phyloP scores from a whole-genome alignment of 108 stramenopile species.

The Craspedostauros australis region DNA sequence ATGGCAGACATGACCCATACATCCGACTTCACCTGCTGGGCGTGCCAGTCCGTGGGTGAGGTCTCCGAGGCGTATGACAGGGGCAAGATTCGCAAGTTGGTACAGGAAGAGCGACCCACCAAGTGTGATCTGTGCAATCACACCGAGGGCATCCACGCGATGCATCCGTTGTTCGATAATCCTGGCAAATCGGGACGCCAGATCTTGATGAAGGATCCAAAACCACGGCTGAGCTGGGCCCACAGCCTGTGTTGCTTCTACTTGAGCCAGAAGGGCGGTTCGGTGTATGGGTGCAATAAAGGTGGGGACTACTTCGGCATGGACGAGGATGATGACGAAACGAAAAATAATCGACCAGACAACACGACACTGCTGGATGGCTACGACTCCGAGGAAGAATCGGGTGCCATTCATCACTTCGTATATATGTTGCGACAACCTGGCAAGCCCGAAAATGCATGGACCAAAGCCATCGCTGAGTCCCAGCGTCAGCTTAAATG shows the following conservation, averaged over 20 bases:
- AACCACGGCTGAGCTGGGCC: conserved; percentile 38
- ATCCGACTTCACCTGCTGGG: conserved; percentile 38
- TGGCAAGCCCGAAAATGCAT: neutral
- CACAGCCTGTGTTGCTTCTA: conserved; percentile 37
- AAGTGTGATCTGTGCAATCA: conserved; percentile 43
- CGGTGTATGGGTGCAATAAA: conserved; percentile 28
- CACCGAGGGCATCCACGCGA: conserved; percentile 38
- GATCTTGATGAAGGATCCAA: conserved; percentile 6
- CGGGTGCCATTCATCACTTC: conserved; percentile 5
- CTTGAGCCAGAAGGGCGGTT: conserved; percentile 15
- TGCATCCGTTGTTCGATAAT: conserved; percentile 50
- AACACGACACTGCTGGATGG: conserved; percentile 4
- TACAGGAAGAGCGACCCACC: conserved; percentile 31
- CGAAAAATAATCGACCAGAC: neutral
- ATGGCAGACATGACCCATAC: conserved; percentile 2
- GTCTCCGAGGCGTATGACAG: conserved; percentile 20
- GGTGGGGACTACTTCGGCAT: conserved; percentile 19
- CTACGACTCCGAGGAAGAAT: neutral
- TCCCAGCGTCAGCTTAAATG: conserved; percentile 32
- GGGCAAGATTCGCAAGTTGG: conserved; percentile 14
- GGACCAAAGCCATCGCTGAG: conserved; percentile 5
- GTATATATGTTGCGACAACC: conserved; percentile 12
- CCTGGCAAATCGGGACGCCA: conserved; percentile 36
- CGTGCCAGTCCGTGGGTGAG: conserved; percentile 35
- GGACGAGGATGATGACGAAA: conserved; percentile 10